Evolutionary conservation across 306 rosid genomes (phyloP), one percentile per base, ranked within the genome.

Genomic region (Dicorynia guianensis): DNA sequence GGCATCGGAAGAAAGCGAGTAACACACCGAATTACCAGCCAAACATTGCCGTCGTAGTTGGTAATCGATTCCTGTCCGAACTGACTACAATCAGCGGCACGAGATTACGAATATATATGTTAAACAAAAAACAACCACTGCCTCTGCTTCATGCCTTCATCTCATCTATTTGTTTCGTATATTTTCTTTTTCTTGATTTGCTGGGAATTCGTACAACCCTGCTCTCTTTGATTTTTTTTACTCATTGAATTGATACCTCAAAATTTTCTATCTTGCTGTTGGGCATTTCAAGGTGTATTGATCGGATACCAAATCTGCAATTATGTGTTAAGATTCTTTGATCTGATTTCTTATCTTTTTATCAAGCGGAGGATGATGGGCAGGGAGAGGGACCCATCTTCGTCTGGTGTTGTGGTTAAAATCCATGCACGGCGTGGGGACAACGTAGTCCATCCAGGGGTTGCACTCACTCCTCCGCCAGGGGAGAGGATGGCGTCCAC

Each of bases 401-500:
- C 79, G 74, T 66, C 43, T 61, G 62, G 3, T 15, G 48, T 91
- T 8, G 89, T 83, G 86, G 80, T 89, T 20, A 81, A 80, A 59
- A 66, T 92, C 40, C 79, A 80, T 73, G 66, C 92, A 3, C 84
- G 74, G 70, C 79, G 69, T 11, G 81, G 70, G 3, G 67, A 73
- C 74, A 13, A 50, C 78, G 6, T 62, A 14, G 79, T 78, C 49
- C 86, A 56, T 9, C 83, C 72, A 0, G 87, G 44, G 38, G 82
- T 65, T 1, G 68, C 65, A 13, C 50, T 63, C 14, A 30, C 80
- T 36, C 76, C 59, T 5, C 76, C 64, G 75, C 54, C 40, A 8
- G 13, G 65, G 39, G 33, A 18, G 12, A 55, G 71, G 36, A 55
- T 42, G 25, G 12, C 75, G 7, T 19, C 77, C 17, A n/a, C 77